Percentiles rank a stretch among this genome's conserved stretches.
Conservation (phyloP, 1,284 basidiomycete genomes). For the Pyrrhoderma lamaoense region DNA sequence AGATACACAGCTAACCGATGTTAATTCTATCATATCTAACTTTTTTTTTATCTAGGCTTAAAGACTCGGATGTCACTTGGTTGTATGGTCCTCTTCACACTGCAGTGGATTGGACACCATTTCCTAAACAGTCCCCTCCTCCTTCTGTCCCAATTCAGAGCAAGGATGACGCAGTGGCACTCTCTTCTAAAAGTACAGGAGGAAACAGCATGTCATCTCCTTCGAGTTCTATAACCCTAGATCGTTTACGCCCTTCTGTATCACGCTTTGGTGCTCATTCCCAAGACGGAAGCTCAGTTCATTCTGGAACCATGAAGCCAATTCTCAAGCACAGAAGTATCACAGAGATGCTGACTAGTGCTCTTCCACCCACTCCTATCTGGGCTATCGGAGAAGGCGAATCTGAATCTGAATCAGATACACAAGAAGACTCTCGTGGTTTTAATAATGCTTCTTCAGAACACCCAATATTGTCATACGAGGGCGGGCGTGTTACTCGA, state of each 20-base stretch:
- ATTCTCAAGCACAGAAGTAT: conserved; percentile 96
- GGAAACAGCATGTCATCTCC: conserved; percentile 20
- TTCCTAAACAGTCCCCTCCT: conserved; percentile 33
- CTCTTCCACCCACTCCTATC: conserved; percentile 46
- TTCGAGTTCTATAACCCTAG: conserved; percentile 9
- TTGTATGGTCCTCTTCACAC: conserved; percentile 96
- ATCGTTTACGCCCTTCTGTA: conserved; percentile 2
- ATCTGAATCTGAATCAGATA: conserved; percentile 20
- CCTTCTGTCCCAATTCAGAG: conserved; percentile 21
- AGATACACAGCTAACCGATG: neutral
- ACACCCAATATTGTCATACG: neutral
- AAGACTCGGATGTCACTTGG: conserved; percentile 99
- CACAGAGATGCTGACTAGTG: conserved; percentile 75
- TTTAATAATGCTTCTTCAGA: conserved; percentile 28
- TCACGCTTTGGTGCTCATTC: conserved; percentile 2
- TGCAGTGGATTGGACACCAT: conserved; percentile 68
- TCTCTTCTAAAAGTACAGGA: conserved; percentile 31
- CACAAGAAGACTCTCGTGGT: conserved; percentile 28
- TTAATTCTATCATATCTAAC: neutral
- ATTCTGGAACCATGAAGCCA: conserved; percentile 58
- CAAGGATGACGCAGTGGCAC: conserved; percentile 26
- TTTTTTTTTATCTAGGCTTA: conserved; percentile 64
- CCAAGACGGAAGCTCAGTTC: conserved; percentile 13
- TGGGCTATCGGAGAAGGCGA: conserved; percentile 37
- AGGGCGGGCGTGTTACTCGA: conserved; percentile 26